These are phyloP conservation scores for Fragaria ananassa DNA, from an alignment of 306 rosid genomes.

Conservation along the genomic window DNA sequence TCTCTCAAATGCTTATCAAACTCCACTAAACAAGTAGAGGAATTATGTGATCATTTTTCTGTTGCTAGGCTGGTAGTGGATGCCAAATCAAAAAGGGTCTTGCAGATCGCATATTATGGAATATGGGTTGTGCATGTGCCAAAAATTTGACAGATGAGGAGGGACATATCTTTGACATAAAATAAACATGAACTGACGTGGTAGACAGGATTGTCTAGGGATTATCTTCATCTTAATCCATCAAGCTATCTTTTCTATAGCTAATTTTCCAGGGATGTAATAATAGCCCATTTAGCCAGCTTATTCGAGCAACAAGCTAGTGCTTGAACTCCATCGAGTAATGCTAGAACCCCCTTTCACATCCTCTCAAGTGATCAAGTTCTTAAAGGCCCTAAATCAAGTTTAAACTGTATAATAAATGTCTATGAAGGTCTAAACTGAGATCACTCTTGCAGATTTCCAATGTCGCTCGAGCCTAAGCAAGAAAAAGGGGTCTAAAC, in stretches of 20 bases:
- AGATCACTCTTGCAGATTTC: not conserved
- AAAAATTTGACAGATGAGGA: not conserved
- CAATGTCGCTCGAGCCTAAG: not conserved
- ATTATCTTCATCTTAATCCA: not conserved
- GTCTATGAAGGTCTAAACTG: not conserved
- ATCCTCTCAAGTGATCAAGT: not conserved
- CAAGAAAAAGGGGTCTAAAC: not conserved
- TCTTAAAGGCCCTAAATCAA: not conserved
- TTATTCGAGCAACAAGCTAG: not conserved
- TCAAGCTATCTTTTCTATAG: not conserved
- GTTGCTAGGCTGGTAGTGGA: constrained; percentile 1
- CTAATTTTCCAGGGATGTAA: not conserved
- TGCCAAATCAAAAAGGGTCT: not conserved
- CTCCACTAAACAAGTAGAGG: not conserved
- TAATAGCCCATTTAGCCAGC: not conserved
- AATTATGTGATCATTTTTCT: not conserved
- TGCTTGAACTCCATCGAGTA: not conserved
- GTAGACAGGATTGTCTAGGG: not conserved
- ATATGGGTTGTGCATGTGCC: constrained; percentile 2
- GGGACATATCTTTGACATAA: not conserved
- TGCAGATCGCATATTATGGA: constrained; percentile 17
- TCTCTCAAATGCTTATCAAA: not conserved
- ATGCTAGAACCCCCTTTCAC: not conserved
- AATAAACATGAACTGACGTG: constrained; percentile 6
- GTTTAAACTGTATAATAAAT: not conserved